Base-by-base conservation (phyloP, 2,329 filamentous ascomycete genomes). In the Fusarium humuli region DNA sequence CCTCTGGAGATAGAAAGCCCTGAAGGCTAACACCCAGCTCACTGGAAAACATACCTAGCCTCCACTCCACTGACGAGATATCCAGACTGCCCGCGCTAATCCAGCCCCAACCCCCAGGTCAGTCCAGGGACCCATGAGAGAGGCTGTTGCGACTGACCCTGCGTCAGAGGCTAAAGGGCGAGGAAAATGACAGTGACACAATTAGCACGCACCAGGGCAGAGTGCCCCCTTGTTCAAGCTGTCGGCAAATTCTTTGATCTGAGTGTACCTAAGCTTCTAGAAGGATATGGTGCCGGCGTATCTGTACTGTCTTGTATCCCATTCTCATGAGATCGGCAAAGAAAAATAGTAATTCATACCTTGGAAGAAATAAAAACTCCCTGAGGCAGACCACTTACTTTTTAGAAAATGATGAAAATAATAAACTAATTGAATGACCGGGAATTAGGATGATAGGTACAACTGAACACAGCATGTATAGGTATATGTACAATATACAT, bases 201-300 rank as follows among this genome's bases (percentile, higher is more conserved):
- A 60, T 54, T 53, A 49, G 47, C 37, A 53, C 49, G 34, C 49
- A 53, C 49, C 49, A 65, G 46, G 56, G 54, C 56, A 30, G 47
- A 46, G 54, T 45, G 46, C 20, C 37, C 57, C 48, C 56, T 50
- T 41, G 59, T 61, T 47, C 41, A 41, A 18, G 41, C 44, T 46
- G 23, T 8, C 32, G 34, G 49, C 20, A 27, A 27, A 41, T 37
- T 50, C 23, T 20, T 18, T 16, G 32, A 32, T 41, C 22, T 37
- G 27, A 47, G 62, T 62, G 27, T 22, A 27, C 25, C 25, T 27
- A 54, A 61, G 64, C 65, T 68, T 62, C 70, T 69, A 52, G 68
- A 73, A 73, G 63, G 45, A 60, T 48, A 57, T 53, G 34, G 32
- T 59, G 23, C 52, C 18, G n/a, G 25, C 20, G 12, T 20, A 18